phyloP scores from a whole-genome alignment of 139 green algal species.

The Micromonas pusilla region DNA sequence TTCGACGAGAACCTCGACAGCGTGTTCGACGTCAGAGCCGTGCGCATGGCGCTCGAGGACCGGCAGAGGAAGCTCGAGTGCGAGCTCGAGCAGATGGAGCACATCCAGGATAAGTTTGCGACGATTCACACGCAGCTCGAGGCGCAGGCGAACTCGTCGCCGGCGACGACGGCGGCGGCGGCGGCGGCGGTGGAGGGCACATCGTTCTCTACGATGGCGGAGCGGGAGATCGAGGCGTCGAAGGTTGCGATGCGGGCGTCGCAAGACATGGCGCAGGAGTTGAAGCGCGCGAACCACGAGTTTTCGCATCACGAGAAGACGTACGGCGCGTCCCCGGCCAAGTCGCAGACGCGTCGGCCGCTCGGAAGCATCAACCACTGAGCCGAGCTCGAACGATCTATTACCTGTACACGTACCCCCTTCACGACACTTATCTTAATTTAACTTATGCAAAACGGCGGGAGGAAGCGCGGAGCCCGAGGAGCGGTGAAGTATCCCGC shows the following conservation, averaged over 20 bases:
- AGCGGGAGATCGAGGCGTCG: background rate
- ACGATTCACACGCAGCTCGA: slow-evolving; percentile 59
- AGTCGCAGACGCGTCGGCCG: background rate
- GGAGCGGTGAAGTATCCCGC: no score
- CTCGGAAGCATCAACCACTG: background rate
- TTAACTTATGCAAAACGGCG: no score
- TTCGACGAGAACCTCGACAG: slow-evolving; percentile 76
- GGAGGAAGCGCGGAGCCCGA: no score
- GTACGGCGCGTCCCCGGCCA: background rate
- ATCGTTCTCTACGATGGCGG: background rate
- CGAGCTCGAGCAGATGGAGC: slow-evolving; percentile 62
- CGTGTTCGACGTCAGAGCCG: slow-evolving; percentile 76
- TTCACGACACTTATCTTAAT: no score
- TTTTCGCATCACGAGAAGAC: slow-evolving; percentile 4
- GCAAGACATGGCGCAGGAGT: background rate
- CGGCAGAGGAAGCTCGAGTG: slow-evolving; percentile 12
- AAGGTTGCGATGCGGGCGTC: background rate
- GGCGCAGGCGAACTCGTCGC: background rate
- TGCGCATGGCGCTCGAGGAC: slow-evolving; percentile 34
- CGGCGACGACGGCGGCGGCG: slow-evolving; percentile 2
- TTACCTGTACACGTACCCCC: no score
- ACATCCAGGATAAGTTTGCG: slow-evolving; percentile 81
- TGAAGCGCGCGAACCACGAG: slow-evolving; percentile 6
- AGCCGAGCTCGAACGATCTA: background rate
- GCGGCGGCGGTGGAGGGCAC: background rate